Conservation (phyloP, 192 early-diverging fungal genomes). For the Dissophora ornata region DNA sequence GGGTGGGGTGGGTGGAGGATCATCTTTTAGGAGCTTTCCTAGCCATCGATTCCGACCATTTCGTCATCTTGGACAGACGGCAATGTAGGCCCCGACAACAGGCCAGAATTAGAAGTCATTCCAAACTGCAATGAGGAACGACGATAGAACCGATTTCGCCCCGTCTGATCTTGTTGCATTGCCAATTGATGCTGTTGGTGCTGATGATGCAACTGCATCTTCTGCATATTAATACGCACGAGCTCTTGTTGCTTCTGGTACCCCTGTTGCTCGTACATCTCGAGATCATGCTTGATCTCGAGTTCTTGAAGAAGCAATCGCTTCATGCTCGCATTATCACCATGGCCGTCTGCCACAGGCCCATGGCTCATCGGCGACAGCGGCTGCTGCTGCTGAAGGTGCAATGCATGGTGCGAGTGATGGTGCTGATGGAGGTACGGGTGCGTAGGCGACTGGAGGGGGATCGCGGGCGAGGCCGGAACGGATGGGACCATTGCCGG, state of each 20-base stretch:
- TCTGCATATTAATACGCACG: slow-evolving; percentile 14
- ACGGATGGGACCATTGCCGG: neutral
- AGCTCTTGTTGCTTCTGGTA: slow-evolving; percentile 21
- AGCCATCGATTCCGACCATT: slow-evolving; percentile 7
- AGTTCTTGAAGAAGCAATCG: neutral
- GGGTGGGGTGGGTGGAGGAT: no score
- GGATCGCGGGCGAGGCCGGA: neutral
- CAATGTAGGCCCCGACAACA: neutral
- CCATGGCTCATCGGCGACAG: slow-evolving; percentile 12
- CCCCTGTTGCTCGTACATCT: slow-evolving; percentile 16
- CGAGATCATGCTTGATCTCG: slow-evolving; percentile 10
- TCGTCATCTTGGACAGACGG: slow-evolving; percentile 8
- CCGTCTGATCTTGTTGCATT: slow-evolving; percentile 7
- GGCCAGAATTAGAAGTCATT: neutral
- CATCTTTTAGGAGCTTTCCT: no score
- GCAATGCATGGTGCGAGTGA: neutral
- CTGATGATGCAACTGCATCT: slow-evolving; percentile 18
- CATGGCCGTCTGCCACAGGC: neutral
- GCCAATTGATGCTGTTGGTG: slow-evolving; percentile 12
- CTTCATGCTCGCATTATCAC: neutral
- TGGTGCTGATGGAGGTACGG: slow-evolving; percentile 3
- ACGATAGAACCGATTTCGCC: slow-evolving; percentile 1
- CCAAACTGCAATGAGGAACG: slow-evolving; percentile 18
- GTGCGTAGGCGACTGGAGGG: slow-evolving; percentile 3
- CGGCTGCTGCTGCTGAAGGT: neutral